Evolutionary conservation across 345 rosid genomes (phyloP), one percentile per base, ranked within the genome.

Genomic region (Sisymbrium altissimum): DNA sequence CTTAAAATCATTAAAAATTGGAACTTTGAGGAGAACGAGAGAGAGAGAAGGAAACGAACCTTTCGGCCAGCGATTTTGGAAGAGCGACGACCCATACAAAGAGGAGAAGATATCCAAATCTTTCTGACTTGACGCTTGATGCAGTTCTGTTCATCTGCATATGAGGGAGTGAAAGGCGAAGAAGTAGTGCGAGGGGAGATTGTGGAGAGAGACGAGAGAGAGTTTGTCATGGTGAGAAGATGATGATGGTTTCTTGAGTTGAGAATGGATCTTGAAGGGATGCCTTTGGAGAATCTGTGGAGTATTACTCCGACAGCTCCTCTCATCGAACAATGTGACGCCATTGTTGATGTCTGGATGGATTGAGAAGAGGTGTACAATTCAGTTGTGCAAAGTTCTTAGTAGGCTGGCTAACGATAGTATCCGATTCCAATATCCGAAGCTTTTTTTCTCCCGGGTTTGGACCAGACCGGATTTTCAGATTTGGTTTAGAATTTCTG

Each of bases 41-140:
- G 17, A 49, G 25, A 23, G 25, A 27, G 13, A 15, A 5, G 11
- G 0, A 36, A 52, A 54, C 23, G 25, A 56, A 92, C 97, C 96
- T 91, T 94, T 68, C 95, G 83, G 36, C 93, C 95, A 21, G 98
- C 96, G 56, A 94, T 91, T 71, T 91, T 94, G 81, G 83, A 77
- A 65, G 98, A 94, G 70, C 93, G 92, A 75, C 97, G 73, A 74
- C 98, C 96, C 97, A 88, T 88, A 78, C 89, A 83, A n/a, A 88
- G 69, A 70, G 88, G 91, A 79, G 92, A 75, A 36, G 66, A 85
- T 13, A 87, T 80, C 84, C 86, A 83, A 69, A 94, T 80, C 85
- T 63, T 79, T 70, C 96, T 78, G 10, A 77, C 58, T 45, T 78
- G 86, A 48, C 50, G 33, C 9, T 72, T 65, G 33, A 40, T 14